phyloP scores from a whole-genome alignment of 306 rosid species.

The Vachellia collinsii region DNA sequence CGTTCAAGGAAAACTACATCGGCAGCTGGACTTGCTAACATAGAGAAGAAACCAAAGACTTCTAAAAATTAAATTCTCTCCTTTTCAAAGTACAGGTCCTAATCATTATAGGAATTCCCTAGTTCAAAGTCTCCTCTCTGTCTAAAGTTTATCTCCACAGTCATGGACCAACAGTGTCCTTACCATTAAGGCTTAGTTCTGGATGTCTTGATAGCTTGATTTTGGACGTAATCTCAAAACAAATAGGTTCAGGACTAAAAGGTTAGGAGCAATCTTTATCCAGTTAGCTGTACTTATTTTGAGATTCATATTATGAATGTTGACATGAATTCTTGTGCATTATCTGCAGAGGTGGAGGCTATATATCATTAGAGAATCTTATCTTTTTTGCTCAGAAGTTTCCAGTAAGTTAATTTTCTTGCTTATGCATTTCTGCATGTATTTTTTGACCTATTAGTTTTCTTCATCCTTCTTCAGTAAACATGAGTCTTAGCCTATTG shows the following conservation, averaged over 20 bases:
- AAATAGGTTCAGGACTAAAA: conserved; percentile 7
- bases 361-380: conserved; percentile 90
- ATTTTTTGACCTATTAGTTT: neutral
- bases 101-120: neutral
- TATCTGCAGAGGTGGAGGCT: conserved; percentile 90
- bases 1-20: neutral
- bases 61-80: neutral
- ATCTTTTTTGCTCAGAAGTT: conserved; percentile 78
- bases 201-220: conserved; percentile 22
- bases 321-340: conserved; percentile 35
- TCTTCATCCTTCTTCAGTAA: conserved; percentile 1
- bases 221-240: conserved; percentile 1
- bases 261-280: conserved; percentile 12
- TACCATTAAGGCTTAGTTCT: conserved; percentile 11
- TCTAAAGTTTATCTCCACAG: conserved; percentile 4
- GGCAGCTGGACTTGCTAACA: neutral
- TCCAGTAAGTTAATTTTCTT: conserved; percentile 66
- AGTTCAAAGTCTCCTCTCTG: neutral
- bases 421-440: neutral
- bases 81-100: neutral
- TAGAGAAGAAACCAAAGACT: neutral
- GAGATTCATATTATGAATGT: neutral
- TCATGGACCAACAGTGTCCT: conserved; percentile 3
- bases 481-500: neutral
- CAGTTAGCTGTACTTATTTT: conserved; percentile 4